Conservation (phyloP, 2,329 filamentous ascomycete species). For the Hymenoscyphus fructigenus region DNA sequence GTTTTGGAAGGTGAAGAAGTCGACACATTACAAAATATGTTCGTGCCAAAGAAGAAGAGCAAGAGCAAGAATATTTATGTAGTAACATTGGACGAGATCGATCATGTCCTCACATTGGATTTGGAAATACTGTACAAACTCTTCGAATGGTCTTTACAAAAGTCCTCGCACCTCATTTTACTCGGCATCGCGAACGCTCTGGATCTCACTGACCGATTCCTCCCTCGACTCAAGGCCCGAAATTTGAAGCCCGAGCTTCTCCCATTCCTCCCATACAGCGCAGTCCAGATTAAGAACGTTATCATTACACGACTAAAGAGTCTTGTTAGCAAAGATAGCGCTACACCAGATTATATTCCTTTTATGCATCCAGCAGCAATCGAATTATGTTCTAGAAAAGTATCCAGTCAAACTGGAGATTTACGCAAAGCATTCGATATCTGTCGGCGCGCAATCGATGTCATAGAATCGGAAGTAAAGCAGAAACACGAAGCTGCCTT, state of each 20-base stretch:
- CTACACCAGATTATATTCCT: constrained; percentile 63
- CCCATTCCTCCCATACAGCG: constrained; percentile 90
- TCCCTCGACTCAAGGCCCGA: constrained; percentile 88
- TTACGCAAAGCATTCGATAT: constrained; percentile 95
- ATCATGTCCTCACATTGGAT: constrained; percentile 86
- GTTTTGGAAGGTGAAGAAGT: constrained; percentile 66
- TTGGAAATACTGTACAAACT: constrained; percentile 85
- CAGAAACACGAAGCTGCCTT: constrained; percentile 66
- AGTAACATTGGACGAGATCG: constrained; percentile 93
- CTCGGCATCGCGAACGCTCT: constrained; percentile 95
- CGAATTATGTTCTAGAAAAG: constrained; percentile 90
- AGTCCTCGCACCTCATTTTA: constrained; percentile 74
- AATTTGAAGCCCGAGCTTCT: constrained; percentile 88
- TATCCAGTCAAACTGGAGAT: constrained; percentile 91
- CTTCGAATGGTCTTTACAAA: constrained; percentile 94
- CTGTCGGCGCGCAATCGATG: constrained; percentile 81
- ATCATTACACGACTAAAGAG: constrained; percentile 80
- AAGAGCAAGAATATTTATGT: constrained; percentile 63
- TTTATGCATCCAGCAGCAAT: constrained; percentile 94
- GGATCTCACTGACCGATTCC: constrained; percentile 90
- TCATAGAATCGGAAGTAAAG: constrained; percentile 82
- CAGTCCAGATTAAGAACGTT: constrained; percentile 81
- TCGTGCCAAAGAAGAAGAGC: constrained; percentile 60
- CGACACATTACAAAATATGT: constrained; percentile 66
- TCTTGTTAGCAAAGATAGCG: constrained; percentile 58